phyloP scores from a whole-genome alignment of 2,329 filamentous ascomycete genomes.

The Chrysosphaeria jannelii region DNA sequence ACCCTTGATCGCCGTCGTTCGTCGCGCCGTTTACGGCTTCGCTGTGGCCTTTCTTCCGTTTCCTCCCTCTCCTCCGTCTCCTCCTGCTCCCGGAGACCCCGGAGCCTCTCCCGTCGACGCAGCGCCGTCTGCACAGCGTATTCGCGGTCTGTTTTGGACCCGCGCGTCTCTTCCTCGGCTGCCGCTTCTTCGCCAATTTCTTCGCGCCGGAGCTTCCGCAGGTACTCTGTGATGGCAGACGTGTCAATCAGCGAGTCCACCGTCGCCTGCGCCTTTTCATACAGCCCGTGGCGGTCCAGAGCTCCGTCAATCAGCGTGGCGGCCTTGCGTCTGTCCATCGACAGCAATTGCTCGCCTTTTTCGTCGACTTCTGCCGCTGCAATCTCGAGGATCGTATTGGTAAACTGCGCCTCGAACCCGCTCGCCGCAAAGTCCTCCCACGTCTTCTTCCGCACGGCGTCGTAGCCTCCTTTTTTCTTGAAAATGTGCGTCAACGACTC shows the following conservation, averaged over 20 bases:
- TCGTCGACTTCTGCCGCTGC: slow-evolving; percentile 46
- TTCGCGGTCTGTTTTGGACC: slow-evolving; percentile 42
- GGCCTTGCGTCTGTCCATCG: slow-evolving; percentile 42
- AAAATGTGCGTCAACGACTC: slow-evolving; percentile 51
- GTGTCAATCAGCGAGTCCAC: slow-evolving; percentile 39
- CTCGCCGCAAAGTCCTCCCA: slow-evolving; percentile 46
- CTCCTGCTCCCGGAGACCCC: slow-evolving; percentile 19
- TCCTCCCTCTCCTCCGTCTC: slow-evolving; percentile 11
- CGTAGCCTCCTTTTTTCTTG: slow-evolving; percentile 67
- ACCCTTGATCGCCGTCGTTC: slow-evolving; percentile 7
- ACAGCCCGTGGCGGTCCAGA: slow-evolving; percentile 46
- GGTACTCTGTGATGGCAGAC: slow-evolving; percentile 32
- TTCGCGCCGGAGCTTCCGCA: slow-evolving; percentile 33
- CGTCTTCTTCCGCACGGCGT: slow-evolving; percentile 43
- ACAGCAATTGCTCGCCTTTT: slow-evolving; percentile 39
- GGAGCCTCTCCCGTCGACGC: too few relatives aligned
- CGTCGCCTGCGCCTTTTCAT: slow-evolving; percentile 36
- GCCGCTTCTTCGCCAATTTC: slow-evolving; percentile 43
- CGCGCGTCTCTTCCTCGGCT: slow-evolving; percentile 29
- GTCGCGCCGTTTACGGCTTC: slow-evolving; percentile 9
- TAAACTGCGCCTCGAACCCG: slow-evolving; percentile 37
- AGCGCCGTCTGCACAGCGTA: slow-evolving; percentile 36
- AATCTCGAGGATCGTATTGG: slow-evolving; percentile 33
- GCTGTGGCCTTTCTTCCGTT: slow-evolving; percentile 7
- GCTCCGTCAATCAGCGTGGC: slow-evolving; percentile 50